Base-by-base conservation (phyloP, 192 early-diverging fungal genomes). In the Coemansia sp. region DNA sequence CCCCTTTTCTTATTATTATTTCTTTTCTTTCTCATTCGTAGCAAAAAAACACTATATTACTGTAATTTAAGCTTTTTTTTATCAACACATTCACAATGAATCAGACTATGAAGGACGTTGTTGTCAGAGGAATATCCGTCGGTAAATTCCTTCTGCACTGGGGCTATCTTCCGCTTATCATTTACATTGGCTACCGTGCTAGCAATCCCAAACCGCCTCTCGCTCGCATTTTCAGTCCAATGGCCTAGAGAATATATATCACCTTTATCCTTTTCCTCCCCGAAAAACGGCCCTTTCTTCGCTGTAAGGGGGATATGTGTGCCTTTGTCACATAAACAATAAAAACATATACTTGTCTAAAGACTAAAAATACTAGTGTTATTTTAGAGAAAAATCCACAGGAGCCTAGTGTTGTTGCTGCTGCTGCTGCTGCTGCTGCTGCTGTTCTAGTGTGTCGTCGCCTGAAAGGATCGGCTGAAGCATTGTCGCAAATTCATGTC, bases 211-310 rank as follows among this genome's bases (percentile, higher is more conserved):
- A 59, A 39, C 79, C 79, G 7, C 73, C 74, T 46, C 69, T 81
- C n/a, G 65, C 73, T 10, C 79, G 79, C 63, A 81, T 81, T 55
- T 67, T 81, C 70, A 75, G 70, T 61, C 79, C 79, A 15, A 72
- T 81, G 68, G 79, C 79, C 67, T 75, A 72, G 51, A 18, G 25
- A 10, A 26, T 5, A 16, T 16, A 15, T 1, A 3, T n/a, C 42
- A 13, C 12, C 16, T 18, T 45, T 45, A 18, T 13, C 2, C 42
- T 13, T 45, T 40, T 40, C 3, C 15, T n/a, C n/a, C n/a, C n/a
- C n/a, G n/a, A n/a, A n/a, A n/a, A n/a, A n/a, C n/a, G n/a, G 37
- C 37, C 37, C 1, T 15, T 40, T 40, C 15, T 13, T 40, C 8
- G 42, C 42, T n/a, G 13, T n/a, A 2, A 45, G 18, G 37, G 15